phyloP scores from a whole-genome alignment of 371 early-diverging fungal species.

The Mortierella sp. region DNA sequence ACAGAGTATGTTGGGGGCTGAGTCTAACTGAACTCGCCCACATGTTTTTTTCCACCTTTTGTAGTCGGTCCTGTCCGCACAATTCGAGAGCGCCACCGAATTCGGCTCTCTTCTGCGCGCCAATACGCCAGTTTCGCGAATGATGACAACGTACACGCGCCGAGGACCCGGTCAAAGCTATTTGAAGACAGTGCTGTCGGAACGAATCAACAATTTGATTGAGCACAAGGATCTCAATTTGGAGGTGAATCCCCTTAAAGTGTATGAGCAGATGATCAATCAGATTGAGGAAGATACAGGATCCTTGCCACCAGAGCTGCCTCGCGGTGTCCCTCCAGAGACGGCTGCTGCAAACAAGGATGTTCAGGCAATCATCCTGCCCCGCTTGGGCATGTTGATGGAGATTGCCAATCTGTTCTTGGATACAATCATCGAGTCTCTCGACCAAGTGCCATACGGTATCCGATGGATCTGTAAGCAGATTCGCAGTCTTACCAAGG shows the following conservation, averaged over 20 bases:
- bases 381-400: slow-evolving; percentile 84
- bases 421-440: slow-evolving; percentile 81
- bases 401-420: slow-evolving; percentile 88
- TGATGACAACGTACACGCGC: slow-evolving; percentile 96
- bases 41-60: neutral
- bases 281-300: slow-evolving; percentile 76
- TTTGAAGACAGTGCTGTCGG: slow-evolving; percentile 86
- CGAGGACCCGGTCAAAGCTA: slow-evolving; percentile 95
- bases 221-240: slow-evolving; percentile 81
- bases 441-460: slow-evolving; percentile 91
- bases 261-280: slow-evolving; percentile 88
- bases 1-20: too few species aligned
- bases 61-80: slow-evolving; percentile 87
- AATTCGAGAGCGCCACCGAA: slow-evolving; percentile 90
- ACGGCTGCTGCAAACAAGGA: slow-evolving; percentile 79
- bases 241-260: slow-evolving; percentile 91
- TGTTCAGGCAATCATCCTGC: slow-evolving; percentile 85
- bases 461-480: slow-evolving; percentile 99
- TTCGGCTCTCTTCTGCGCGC: slow-evolving; percentile 90
- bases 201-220: slow-evolving; percentile 81
- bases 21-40: too few species aligned
- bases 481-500: slow-evolving; percentile 92
- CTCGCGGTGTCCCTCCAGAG: slow-evolving; percentile 82
- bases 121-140: slow-evolving; percentile 94
- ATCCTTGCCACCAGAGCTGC: slow-evolving; percentile 66